A percentile compares a stretch with the other conserved stretches of the same genome.
Evolutionary conservation across 306 rosid genomes (phyloP).

Genomic region (Oemleria cerasiformis): DNA sequence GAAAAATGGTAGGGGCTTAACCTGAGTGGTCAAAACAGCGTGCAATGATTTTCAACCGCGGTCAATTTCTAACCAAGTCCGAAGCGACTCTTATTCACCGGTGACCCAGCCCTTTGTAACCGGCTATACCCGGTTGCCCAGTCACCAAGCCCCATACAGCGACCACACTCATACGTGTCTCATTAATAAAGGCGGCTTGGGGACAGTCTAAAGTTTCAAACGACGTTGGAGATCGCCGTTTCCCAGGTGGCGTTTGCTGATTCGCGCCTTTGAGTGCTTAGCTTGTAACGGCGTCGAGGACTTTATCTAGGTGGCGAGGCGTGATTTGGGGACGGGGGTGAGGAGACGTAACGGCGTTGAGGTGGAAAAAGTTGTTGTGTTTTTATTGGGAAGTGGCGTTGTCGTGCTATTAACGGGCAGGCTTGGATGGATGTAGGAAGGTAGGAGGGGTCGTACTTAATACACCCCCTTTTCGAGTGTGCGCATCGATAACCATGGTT

Average conservation of each 20-base stretch:
- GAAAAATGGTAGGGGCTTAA: slow-evolving; percentile 33
- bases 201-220: not conserved
- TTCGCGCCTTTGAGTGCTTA: not conserved
- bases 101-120: slow-evolving; percentile 16
- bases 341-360: slow-evolving; percentile 33
- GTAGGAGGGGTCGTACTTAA: slow-evolving; percentile 32
- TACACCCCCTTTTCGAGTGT: slow-evolving; percentile 14
- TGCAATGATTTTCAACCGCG: slow-evolving; percentile 58
- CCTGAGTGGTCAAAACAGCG: slow-evolving; percentile 54
- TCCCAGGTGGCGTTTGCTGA: slow-evolving; percentile 2
- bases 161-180: slow-evolving; percentile 12
- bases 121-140: slow-evolving; percentile 37
- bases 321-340: slow-evolving; percentile 8
- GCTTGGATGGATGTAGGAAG: slow-evolving; percentile 20
- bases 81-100: slow-evolving; percentile 36
- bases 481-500: slow-evolving; percentile 33
- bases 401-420: slow-evolving; percentile 63
- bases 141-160: slow-evolving; percentile 27
- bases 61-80: slow-evolving; percentile 50
- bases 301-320: not conserved
- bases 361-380: slow-evolving; percentile 39
- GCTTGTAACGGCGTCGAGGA: not conserved
- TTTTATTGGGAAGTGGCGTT: slow-evolving; percentile 64
- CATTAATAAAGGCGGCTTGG: slow-evolving; percentile 8
- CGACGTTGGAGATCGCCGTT: slow-evolving; percentile 11